These are phyloP conservation scores for Myrica gale DNA, from an alignment of 306 rosid genomes.

Conservation along the genomic window DNA sequence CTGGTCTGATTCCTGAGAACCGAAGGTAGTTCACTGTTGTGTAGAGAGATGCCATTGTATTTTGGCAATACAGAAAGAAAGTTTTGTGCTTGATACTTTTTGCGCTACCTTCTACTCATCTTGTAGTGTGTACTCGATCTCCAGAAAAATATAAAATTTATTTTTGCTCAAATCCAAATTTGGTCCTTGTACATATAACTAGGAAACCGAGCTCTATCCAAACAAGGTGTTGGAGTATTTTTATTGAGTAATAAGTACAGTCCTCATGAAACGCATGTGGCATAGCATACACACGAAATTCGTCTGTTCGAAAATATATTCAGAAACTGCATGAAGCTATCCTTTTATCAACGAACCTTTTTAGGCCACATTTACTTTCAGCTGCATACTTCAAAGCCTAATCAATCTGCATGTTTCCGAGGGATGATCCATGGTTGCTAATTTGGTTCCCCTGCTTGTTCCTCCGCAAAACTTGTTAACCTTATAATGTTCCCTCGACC, in stretches of 20 bases:
- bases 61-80: too few species aligned
- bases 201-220: neutral
- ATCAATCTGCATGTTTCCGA: neutral
- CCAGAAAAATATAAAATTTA: too few species aligned
- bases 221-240: neutral
- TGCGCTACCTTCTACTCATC: too few species aligned
- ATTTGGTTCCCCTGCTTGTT: conserved; percentile 23
- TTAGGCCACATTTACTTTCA: too few species aligned
- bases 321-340: neutral
- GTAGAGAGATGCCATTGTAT: too few species aligned
- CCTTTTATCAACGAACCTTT: neutral
- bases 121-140: too few species aligned
- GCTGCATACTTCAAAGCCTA: neutral
- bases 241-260: too few species aligned
- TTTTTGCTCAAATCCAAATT: neutral
- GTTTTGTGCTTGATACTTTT: neutral
- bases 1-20: neutral
- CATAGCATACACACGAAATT: neutral
- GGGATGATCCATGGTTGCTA: neutral
- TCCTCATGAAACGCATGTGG: neutral
- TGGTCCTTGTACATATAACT: neutral
- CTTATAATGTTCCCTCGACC: conserved; percentile 38
- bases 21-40: neutral
- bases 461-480: conserved; percentile 47
- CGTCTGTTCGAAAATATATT: neutral